phyloP scores from a whole-genome alignment of 768 basidiomycete genomes.

The button mushroom (Agaricus bisporus) region DNA sequence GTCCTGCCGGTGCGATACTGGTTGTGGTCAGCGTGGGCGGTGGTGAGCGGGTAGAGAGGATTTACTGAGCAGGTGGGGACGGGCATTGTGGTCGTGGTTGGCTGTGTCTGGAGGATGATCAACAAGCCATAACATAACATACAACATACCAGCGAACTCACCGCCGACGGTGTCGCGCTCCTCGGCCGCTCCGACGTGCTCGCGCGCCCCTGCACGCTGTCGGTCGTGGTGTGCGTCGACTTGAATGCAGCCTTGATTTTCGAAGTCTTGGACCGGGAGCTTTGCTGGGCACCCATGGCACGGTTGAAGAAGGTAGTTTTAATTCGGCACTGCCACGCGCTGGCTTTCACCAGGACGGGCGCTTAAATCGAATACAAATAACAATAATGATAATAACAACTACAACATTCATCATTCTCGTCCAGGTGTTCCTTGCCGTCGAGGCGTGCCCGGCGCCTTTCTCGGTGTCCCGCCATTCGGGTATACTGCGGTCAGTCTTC shows the following conservation, averaged over 20 bases:
- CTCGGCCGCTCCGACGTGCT: constrained; percentile 8
- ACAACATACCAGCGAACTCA: not conserved
- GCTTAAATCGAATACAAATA: no score
- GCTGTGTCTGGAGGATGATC: not conserved
- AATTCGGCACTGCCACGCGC: no score
- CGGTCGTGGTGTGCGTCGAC: not conserved
- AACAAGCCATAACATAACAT: constrained; percentile 2
- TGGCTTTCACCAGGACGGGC: no score
- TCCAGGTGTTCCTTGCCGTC: constrained; percentile 29
- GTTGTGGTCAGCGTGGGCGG: not conserved
- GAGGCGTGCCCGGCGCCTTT: constrained; percentile 63
- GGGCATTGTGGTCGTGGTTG: constrained; percentile 23
- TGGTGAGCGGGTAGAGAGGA: constrained; percentile 4
- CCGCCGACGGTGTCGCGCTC: constrained; percentile 13
- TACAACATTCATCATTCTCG: constrained; percentile 15
- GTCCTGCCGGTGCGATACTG: constrained; percentile 88
- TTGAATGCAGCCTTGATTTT: not conserved
- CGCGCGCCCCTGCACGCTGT: not conserved
- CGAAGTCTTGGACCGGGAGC: constrained; percentile 13
- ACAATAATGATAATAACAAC: no score
- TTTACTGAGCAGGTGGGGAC: constrained; percentile 40
- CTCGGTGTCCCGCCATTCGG: constrained; percentile 41
- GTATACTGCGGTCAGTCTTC: constrained; percentile 49
- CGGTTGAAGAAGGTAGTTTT: not conserved
- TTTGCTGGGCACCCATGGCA: constrained; percentile 28